phyloP scores from a whole-genome alignment of 2,329 filamentous ascomycete genomes.

The Fusarium multiceps region DNA sequence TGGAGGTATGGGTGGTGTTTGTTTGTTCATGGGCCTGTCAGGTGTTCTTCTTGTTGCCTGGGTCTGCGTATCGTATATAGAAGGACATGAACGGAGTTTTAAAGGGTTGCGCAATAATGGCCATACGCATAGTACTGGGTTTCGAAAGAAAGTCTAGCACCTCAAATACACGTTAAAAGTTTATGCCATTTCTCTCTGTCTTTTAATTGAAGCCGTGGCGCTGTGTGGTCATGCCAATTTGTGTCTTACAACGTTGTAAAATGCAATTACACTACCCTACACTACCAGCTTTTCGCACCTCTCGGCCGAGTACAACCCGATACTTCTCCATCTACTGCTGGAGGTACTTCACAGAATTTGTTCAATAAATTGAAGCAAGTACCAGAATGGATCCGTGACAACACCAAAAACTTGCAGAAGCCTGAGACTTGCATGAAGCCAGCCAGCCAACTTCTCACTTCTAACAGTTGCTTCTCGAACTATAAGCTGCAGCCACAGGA shows the following conservation, averaged over 20 bases:
- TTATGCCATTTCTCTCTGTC: background rate
- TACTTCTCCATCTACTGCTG: background rate
- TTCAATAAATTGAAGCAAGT: background rate
- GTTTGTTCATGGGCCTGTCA: background rate
- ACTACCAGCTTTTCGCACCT: background rate
- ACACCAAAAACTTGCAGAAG: background rate
- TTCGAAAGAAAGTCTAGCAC: conserved; percentile 19
- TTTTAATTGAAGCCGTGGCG: background rate
- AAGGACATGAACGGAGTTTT: conserved; percentile 41
- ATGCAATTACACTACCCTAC: background rate
- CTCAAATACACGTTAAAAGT: conserved; percentile 28
- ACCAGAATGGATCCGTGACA: background rate
- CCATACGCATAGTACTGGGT: conserved; percentile 24
- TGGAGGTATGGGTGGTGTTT: conserved; percentile 1
- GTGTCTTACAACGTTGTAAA: background rate
- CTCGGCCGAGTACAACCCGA: background rate
- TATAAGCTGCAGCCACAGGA: background rate
- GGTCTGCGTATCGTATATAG: conserved; percentile 28
- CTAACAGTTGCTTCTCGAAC: background rate
- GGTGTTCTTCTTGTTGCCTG: conserved; percentile 6
- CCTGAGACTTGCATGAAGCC: background rate
- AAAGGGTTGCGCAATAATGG: conserved; percentile 28
- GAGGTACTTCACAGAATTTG: background rate
- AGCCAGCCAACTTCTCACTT: background rate
- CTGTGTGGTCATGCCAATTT: background rate